Percentiles rank a stretch among this genome's conserved stretches.
Evolutionary conservation across 768 basidiomycete species (phyloP).

Genomic region (Aureoboletus auriporus): DNA sequence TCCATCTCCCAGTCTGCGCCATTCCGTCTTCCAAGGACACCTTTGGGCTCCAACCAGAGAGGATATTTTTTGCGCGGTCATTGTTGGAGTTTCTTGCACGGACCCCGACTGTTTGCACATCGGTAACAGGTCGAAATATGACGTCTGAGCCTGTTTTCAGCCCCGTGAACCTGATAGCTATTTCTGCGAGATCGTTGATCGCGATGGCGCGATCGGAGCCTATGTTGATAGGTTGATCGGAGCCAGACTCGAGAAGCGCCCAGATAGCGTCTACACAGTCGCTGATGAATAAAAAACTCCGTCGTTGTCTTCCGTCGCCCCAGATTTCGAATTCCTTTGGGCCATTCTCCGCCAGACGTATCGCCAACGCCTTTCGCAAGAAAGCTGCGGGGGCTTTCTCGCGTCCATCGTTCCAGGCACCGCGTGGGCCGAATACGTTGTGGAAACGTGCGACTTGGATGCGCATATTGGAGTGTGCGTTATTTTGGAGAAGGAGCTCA

Average conservation of each 20-base stretch:
- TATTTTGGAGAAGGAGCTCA: constrained; percentile 41
- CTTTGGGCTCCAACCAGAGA: constrained; percentile 41
- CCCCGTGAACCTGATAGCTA: constrained; percentile 35
- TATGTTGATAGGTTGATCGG: constrained; percentile 41
- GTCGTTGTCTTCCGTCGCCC: constrained; percentile 50
- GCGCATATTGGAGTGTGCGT: constrained; percentile 25
- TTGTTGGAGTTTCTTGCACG: constrained; percentile 52
- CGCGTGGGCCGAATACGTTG: constrained; percentile 54
- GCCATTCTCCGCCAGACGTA: constrained; percentile 6
- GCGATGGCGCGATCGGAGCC: constrained; percentile 45
- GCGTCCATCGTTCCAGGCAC: constrained; percentile 48
- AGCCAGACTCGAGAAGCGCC: constrained; percentile 38
- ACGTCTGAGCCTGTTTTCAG: constrained; percentile 24
- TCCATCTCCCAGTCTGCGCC: constrained; percentile 45
- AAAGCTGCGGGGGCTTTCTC: constrained; percentile 60
- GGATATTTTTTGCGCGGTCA: constrained; percentile 22
- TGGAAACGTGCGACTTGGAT: constrained; percentile 54
- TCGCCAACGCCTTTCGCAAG: constrained; percentile 47
- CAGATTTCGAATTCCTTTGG: constrained; percentile 45
- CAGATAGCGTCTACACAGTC: constrained; percentile 52
- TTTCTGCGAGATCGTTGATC: constrained; percentile 38
- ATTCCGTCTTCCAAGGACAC: constrained; percentile 45
- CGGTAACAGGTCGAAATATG: constrained; percentile 22
- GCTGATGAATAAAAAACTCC: constrained; percentile 54
- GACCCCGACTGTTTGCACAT: constrained; percentile 42